Conservation (phyloP, 208 protist species). For the Trypanosoma mega region DNA sequence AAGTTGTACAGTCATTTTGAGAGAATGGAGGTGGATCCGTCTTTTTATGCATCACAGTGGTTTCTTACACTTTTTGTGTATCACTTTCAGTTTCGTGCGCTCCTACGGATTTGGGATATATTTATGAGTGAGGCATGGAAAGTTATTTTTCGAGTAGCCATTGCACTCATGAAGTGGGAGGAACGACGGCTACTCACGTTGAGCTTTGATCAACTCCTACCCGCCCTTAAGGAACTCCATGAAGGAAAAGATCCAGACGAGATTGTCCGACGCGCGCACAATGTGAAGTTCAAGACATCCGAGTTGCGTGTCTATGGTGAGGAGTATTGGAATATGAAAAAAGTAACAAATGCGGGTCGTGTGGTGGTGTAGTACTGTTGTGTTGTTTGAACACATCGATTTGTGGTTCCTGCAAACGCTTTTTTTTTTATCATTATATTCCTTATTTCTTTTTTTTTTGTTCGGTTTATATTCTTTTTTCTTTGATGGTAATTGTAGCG, state of each 20-base stretch:
- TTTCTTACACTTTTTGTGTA: slow-evolving; percentile 92
- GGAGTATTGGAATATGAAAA: slow-evolving; percentile 58
- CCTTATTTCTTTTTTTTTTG: slow-evolving; percentile 11
- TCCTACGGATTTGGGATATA: slow-evolving; percentile 93
- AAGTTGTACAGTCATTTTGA: slow-evolving; percentile 75
- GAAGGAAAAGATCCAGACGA: slow-evolving; percentile 79
- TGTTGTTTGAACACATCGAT: slow-evolving; percentile 16
- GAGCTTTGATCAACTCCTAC: slow-evolving; percentile 76
- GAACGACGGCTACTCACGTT: slow-evolving; percentile 67
- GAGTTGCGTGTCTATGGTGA: slow-evolving; percentile 78
- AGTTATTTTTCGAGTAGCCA: slow-evolving; percentile 88
- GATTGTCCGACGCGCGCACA: slow-evolving; percentile 68
- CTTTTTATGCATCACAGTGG: slow-evolving; percentile 93
- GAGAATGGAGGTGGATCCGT: slow-evolving; percentile 64
- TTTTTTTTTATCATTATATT: not conserved
- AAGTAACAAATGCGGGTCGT: not conserved
- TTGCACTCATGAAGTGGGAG: slow-evolving; percentile 90
- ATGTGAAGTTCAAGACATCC: slow-evolving; percentile 86
- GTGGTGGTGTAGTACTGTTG: too few species aligned
- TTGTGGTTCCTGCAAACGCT: not conserved
- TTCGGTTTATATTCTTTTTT: slow-evolving; percentile 20
- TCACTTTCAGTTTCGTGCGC: slow-evolving; percentile 82
- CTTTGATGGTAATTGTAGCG: too few species aligned
- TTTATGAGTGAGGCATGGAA: slow-evolving; percentile 94
- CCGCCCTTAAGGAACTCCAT: slow-evolving; percentile 82